phyloP scores from a whole-genome alignment of 176 grass and related monocot species.

The Tillandsia leiboldiana region DNA sequence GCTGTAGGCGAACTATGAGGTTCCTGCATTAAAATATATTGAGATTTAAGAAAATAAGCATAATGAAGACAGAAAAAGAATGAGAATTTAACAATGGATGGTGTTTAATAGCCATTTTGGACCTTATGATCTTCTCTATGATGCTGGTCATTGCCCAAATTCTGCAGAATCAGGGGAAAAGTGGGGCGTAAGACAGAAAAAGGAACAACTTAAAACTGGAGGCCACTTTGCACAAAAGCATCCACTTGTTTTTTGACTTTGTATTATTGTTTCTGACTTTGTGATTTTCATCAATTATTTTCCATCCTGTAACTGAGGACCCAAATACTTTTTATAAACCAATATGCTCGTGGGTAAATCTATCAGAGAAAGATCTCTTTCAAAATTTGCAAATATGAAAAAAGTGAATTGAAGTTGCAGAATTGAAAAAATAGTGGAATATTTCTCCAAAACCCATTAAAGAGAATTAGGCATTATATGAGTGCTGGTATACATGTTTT shows the following conservation, averaged over 20 bases:
- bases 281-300: no score
- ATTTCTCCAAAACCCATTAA: neutral
- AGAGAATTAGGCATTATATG: neutral
- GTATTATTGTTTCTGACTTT: no score
- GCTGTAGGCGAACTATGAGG: constrained; percentile 55
- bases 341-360: no score
- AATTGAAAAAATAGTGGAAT: neutral
- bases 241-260: no score
- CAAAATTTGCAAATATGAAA: no score
- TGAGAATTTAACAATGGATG: constrained; percentile 20
- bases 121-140: constrained; percentile 51
- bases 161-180: constrained; percentile 40
- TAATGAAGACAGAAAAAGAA: neutral
- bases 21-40: constrained; percentile 42
- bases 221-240: no score
- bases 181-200: constrained; percentile 4
- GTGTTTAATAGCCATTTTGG: constrained; percentile 20
- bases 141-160: constrained; percentile 39
- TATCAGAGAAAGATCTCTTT: no score
- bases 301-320: no score
- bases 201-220: constrained; percentile 12
- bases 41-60: neutral
- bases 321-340: no score
- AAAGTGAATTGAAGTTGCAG: neutral
- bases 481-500: constrained; percentile 42